Base-by-base conservation (phyloP, 495 filamentous ascomycete species). In the Daldinia concentrica region DNA sequence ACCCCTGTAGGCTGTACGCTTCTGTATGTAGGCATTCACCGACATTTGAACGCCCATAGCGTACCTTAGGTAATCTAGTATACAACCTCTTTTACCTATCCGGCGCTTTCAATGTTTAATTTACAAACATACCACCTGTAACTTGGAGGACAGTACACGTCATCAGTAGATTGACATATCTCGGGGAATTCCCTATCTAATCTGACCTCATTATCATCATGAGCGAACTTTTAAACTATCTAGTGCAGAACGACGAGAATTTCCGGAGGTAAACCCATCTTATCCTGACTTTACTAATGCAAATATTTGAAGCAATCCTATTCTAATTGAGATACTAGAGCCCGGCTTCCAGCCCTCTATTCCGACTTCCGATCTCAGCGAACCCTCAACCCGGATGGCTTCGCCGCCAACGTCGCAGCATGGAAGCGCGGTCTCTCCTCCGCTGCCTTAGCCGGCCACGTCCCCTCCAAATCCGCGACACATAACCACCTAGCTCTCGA, bases 331-430 rank as follows among this genome's bases (percentile, higher is more conserved):
- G 36, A 26, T 22, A 24, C 52, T 66, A 95, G 91, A 80, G 88
- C 90, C 67, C 93, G 95, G 43, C 89, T 98, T 4, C 91, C 93
- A 6, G 94, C 94, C 14, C 88, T 99, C 58, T 99, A 97, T 82
- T 97, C 94, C 63, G 96, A 98, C 79, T 98, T 99, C 79, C 82
- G 87, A 4, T 77, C 85, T 37, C 93, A 95, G 68, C 87, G 86
- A 66, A 88, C 87, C 60, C 90, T 91, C 34, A 99, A 99, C 76
- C 94, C 94, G 0, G 93, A 96, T 74, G 95, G 94, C 68, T 99
- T 94, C 82, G 80, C 85, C 30, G 92, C 94, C 56, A 98, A 99
- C 78, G 79, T 94, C 43, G 81, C 86, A 14, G 92, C 94, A 45
- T 99, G 95, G 95, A 88, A 90, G 74, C 84, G 86, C 29, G 94